Evolutionary conservation across 495 filamentous ascomycete species (phyloP).

Genomic region (Tetracladium marchalianum): DNA sequence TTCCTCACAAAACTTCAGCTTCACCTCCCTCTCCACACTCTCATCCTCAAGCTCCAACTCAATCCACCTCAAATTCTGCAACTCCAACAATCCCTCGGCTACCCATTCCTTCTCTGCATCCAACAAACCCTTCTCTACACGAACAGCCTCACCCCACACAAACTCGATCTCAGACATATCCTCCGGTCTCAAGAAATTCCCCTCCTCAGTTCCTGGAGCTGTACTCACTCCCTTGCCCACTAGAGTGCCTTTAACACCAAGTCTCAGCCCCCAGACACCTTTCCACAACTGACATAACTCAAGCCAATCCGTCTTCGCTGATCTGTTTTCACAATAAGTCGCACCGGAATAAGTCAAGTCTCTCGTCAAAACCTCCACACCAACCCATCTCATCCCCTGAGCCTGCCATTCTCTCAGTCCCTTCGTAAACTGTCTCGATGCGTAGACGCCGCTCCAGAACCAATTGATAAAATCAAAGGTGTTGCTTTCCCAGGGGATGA

Average conservation of each 20-base stretch:
- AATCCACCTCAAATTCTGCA: not conserved
- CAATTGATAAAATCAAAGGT: constrained; percentile 13
- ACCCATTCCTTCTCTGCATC: constrained; percentile 2
- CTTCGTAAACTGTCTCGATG: constrained; percentile 3
- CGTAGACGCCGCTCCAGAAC: constrained; percentile 13
- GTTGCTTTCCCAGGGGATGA: constrained; percentile 3
- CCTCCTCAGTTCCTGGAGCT: not conserved
- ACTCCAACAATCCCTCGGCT: not conserved
- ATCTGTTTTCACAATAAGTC: not conserved
- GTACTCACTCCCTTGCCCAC: not conserved
- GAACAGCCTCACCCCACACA: not conserved
- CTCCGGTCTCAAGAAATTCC: not conserved
- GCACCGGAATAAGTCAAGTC: not conserved
- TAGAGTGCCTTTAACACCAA: constrained; percentile 5
- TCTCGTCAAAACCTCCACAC: constrained; percentile 9
- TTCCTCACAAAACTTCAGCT: not conserved
- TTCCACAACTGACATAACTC: constrained; percentile 9
- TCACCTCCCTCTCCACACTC: not conserved
- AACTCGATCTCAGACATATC: not conserved
- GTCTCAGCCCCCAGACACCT: constrained; percentile 5
- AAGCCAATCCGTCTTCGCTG: constrained; percentile 3
- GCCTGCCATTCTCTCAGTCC: constrained; percentile 5
- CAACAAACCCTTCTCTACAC: not conserved
- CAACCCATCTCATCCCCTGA: constrained; percentile 1
- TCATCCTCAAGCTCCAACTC: constrained; percentile 7